phyloP scores from a whole-genome alignment of 352 stramenopile genomes.

The Globisporangium carolinianum region DNA sequence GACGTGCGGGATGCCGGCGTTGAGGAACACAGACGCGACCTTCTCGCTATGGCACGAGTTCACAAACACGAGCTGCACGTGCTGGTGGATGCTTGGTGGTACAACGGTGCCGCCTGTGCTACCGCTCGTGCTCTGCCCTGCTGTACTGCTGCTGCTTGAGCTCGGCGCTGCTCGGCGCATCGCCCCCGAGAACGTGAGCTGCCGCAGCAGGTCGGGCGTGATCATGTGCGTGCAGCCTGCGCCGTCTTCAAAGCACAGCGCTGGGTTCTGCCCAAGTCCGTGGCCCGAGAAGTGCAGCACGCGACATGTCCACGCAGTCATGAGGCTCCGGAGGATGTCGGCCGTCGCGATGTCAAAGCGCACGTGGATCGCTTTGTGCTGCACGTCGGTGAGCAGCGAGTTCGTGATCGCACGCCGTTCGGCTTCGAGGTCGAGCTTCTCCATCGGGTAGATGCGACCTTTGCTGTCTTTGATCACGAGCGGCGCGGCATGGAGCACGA shows the following conservation, averaged over 20 bases:
- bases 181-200: constrained; percentile 60
- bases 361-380: constrained; percentile 67
- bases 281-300: constrained; percentile 81
- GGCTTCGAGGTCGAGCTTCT: constrained; percentile 74
- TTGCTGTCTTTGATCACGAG: constrained; percentile 73
- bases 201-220: constrained; percentile 48
- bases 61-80: constrained; percentile 72
- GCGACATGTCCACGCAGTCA: constrained; percentile 66
- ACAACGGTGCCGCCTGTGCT: not conserved
- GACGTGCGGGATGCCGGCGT: constrained; percentile 87
- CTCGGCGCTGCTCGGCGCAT: constrained; percentile 4
- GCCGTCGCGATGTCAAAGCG: constrained; percentile 75
- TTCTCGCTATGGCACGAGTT: constrained; percentile 84
- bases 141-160: constrained; percentile 2
- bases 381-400: constrained; percentile 60
- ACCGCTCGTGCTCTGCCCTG: constrained; percentile 11
- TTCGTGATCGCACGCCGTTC: constrained; percentile 67
- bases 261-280: constrained; percentile 52
- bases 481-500: constrained; percentile 74
- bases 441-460: constrained; percentile 71
- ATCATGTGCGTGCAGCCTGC: constrained; percentile 69
- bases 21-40: constrained; percentile 84
- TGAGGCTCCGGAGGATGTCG: constrained; percentile 66
- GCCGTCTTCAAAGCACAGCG: constrained; percentile 78
- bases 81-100: constrained; percentile 8